phyloP scores from a whole-genome alignment of 75 land plant species.

The Chamaecyparis obtusa region DNA sequence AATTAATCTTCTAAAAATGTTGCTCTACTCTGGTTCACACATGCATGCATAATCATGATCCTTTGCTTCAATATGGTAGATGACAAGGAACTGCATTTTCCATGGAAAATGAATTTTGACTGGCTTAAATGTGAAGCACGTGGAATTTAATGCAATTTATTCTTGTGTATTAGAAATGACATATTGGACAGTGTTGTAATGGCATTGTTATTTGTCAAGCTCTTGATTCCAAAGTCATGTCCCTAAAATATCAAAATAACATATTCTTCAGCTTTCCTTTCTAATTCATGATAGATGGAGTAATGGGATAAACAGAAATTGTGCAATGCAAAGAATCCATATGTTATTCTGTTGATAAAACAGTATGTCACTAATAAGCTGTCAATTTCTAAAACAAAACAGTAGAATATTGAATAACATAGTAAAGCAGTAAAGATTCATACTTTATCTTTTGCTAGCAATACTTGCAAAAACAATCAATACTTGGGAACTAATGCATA shows the following conservation, averaged over 20 bases:
- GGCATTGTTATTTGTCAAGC: neutral
- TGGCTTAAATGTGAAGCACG: neutral
- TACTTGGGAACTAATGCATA: no score
- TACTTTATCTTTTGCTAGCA: no score
- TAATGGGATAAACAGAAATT: neutral
- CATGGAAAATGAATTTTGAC: neutral
- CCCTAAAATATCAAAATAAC: neutral
- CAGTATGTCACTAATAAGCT: neutral
- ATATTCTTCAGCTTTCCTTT: neutral
- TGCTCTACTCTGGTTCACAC: neutral
- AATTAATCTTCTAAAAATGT: neutral
- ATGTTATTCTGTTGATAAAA: neutral
- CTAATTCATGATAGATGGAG: neutral
- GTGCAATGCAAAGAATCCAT: neutral
- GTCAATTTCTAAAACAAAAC: neutral
- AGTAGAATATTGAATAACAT: neutral
- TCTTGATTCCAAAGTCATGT: neutral
- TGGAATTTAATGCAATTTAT: neutral
- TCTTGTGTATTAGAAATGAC: neutral
- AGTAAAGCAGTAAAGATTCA: no score
- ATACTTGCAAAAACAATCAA: no score
- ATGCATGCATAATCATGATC: neutral
- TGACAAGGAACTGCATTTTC: neutral
- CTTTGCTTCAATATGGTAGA: neutral
- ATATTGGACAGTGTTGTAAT: neutral